A percentile compares a stretch with the other conserved stretches of the same genome.
These are phyloP conservation scores for Ploettnerulaceae sp. DNA, from an alignment of 2,329 filamentous ascomycete genomes.

Conservation along the genomic window DNA sequence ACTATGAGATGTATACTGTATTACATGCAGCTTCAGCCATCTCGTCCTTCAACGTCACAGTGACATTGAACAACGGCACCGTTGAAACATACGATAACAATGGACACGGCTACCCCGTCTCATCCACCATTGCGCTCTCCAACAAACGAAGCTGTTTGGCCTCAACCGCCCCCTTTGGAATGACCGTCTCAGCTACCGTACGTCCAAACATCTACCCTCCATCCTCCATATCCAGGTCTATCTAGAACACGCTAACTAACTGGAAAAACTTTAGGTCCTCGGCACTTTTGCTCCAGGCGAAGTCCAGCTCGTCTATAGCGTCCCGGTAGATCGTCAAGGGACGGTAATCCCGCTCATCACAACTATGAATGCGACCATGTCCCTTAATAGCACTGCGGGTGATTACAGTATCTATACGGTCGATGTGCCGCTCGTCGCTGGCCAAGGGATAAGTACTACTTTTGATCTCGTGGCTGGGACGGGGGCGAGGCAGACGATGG, in stretches of 20 bases:
- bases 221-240: background rate
- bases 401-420: background rate
- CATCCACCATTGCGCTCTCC: background rate
- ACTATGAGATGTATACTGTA: background rate
- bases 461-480: background rate
- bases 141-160: background rate
- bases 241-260: no score
- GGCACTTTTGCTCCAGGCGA: background rate
- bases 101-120: background rate
- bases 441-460: background rate
- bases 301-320: background rate
- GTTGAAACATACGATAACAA: background rate
- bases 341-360: background rate
- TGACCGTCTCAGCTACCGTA: background rate
- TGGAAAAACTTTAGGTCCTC: background rate
- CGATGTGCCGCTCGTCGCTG: background rate
- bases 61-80: background rate
- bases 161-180: background rate
- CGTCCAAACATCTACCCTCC: background rate
- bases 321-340: background rate
- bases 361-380: background rate
- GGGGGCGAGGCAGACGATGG: no score
- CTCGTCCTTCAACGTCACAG: background rate
- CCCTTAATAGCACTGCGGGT: background rate
- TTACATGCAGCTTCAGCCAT: background rate